Percentiles rank a stretch among this genome's conserved stretches.
Conservation (phyloP, 495 filamentous ascomycete species). For the Daldinia caldariorum region DNA sequence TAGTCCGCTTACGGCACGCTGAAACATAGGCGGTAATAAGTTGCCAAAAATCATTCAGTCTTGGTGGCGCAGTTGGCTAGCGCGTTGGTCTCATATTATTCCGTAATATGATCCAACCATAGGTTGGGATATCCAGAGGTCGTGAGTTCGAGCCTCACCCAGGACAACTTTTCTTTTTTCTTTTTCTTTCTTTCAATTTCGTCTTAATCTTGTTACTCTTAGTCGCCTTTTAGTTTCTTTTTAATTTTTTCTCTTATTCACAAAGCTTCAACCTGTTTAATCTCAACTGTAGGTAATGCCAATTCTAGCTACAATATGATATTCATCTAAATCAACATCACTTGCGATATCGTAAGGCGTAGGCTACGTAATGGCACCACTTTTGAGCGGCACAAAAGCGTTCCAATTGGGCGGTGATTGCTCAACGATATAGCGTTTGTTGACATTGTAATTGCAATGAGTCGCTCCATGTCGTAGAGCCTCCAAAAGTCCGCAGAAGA, state of each 20-base stretch:
- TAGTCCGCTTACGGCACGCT: no score
- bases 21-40: no score
- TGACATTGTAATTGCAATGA: neutral
- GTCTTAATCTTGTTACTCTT: no score
- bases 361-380: neutral
- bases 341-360: neutral
- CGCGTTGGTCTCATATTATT: conserved; percentile 1
- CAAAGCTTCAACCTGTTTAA: neutral
- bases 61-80: conserved; percentile 5
- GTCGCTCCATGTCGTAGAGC: conserved; percentile 29
- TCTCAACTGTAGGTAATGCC: neutral
- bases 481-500: conserved; percentile 41
- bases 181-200: no score
- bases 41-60: no score
- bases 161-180: neutral
- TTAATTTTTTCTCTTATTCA: no score
- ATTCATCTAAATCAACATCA: neutral
- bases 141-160: conserved; percentile 7
- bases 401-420: neutral
- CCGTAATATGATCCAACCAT: neutral
- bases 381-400: neutral
- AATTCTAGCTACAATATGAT: neutral
- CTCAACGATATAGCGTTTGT: neutral
- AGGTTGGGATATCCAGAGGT: neutral
- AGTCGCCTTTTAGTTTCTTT: no score